Conservation (phyloP, 78 protist genomes). For the Isochrysis galbana region DNA sequence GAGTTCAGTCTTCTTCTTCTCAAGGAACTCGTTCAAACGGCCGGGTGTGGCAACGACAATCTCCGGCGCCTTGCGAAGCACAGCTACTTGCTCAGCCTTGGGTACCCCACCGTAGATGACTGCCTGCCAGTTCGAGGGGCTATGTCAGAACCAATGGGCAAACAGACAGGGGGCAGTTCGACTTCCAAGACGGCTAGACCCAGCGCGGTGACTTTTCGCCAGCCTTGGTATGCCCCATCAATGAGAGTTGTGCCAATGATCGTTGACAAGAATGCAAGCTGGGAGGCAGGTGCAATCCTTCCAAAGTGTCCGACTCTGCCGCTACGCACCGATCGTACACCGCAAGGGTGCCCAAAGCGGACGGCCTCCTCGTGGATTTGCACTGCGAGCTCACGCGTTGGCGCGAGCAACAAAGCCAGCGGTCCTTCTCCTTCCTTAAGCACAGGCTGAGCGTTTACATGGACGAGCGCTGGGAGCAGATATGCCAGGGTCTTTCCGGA, state of each 20-base stretch:
- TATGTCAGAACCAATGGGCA: too few relatives aligned
- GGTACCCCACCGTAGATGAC: conserved; percentile 67
- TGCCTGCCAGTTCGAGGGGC: too few relatives aligned
- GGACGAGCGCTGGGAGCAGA: conserved; percentile 54
- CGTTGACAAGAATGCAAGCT: too few relatives aligned
- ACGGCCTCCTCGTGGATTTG: conserved; percentile 55
- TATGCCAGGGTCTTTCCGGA: conserved; percentile 77
- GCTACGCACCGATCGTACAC: neutral
- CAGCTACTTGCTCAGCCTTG: conserved; percentile 21
- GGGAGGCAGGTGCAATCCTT: too few relatives aligned
- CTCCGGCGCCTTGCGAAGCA: conserved; percentile 31
- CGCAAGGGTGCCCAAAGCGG: neutral
- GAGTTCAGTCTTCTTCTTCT: too few relatives aligned
- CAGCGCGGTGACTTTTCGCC: too few relatives aligned
- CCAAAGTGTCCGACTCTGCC: too few relatives aligned
- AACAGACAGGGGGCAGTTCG: too few relatives aligned
- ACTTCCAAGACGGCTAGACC: too few relatives aligned
- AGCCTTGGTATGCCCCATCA: too few relatives aligned
- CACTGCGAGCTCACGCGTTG: conserved; percentile 77
- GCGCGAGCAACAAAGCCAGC: conserved; percentile 57
- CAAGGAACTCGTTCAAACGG: conserved; percentile 33
- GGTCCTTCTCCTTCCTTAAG: conserved; percentile 43
- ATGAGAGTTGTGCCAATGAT: too few relatives aligned
- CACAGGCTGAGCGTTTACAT: conserved; percentile 5
- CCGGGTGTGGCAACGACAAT: conserved; percentile 75